phyloP scores from a whole-genome alignment of 495 filamentous ascomycete species.

The Talaromyces trachyspermus region DNA sequence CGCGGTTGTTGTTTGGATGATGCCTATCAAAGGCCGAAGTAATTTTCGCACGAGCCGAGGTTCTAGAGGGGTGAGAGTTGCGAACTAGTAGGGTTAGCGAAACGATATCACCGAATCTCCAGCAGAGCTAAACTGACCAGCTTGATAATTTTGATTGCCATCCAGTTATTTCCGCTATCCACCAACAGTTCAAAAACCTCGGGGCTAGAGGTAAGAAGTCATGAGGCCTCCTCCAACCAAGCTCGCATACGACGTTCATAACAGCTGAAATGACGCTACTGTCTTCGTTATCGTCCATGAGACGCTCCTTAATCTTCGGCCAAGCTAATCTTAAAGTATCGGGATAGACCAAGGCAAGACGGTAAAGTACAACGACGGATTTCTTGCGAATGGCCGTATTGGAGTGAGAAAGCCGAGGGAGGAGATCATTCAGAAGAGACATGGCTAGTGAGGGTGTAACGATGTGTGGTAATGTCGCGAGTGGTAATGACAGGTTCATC shows the following conservation, averaged over 20 bases:
- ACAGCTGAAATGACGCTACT: slow-evolving; percentile 91
- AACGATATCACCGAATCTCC: not conserved
- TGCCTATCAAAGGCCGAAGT: slow-evolving; percentile 84
- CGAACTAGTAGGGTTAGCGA: slow-evolving; percentile 58
- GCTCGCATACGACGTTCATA: slow-evolving; percentile 92
- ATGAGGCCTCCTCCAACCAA: slow-evolving; percentile 86
- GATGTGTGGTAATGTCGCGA: slow-evolving; percentile 82
- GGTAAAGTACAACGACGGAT: slow-evolving; percentile 85
- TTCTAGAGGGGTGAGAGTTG: slow-evolving; percentile 86
- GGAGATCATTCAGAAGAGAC: slow-evolving; percentile 75
- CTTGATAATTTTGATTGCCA: slow-evolving; percentile 99
- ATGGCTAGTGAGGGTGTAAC: slow-evolving; percentile 85
- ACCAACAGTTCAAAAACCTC: slow-evolving; percentile 86
- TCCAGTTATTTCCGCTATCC: slow-evolving; percentile 96
- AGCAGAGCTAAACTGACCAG: slow-evolving; percentile 49
- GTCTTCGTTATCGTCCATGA: slow-evolving; percentile 87
- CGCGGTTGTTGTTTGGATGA: slow-evolving; percentile 88
- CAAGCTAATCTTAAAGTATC: slow-evolving; percentile 87
- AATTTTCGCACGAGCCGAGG: slow-evolving; percentile 86
- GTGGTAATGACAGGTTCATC: slow-evolving; percentile 72
- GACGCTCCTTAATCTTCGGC: slow-evolving; percentile 90
- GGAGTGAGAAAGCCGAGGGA: slow-evolving; percentile 80
- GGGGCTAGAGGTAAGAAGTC: slow-evolving; percentile 93
- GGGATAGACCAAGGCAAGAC: slow-evolving; percentile 87
- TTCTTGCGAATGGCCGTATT: slow-evolving; percentile 84